Evolutionary conservation across 2,329 filamentous ascomycete species (phyloP), one percentile per base, ranked within the genome.

Genomic region (Colletotrichum costaricense): DNA sequence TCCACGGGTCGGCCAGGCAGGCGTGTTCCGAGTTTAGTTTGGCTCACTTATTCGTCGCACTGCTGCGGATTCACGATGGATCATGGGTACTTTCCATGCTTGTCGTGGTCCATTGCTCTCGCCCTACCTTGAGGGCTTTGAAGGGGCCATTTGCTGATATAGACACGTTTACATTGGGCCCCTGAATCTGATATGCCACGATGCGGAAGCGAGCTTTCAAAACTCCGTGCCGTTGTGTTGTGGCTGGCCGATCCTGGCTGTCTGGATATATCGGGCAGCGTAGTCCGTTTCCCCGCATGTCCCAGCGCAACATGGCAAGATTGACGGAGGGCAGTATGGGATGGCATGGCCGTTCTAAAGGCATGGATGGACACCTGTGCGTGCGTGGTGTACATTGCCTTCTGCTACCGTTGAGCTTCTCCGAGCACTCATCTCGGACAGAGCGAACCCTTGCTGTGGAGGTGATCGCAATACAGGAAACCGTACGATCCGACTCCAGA

Each of bases 181-280:
- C 33, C 26, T 46, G 42, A 22, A 56, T 12, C 22, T 42, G 2
- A 30, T 46, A 55, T 26, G 5, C 24, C 33, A 2, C 33, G 22
- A 64, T 56, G 30, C 46, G 49, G 33, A 56, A 56, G 49, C 35
- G 49, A 57, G 19, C 30, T 52, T 57, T 22, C 60, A 58, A 57
- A 65, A 19, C 26, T 22, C 28, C 52, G n/a, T 55, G 28, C 19
- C 24, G 16, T 59, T 38, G 9, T 24, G 3, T 38, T 58, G 16
- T 46, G 66, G 49, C 67, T 24, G 62, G 26, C 52, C 38, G 28
- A 69, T 38, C 67, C 67, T 38, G 60, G 60, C 54, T 42, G 33
- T 58, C 49, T 58, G 26, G 26, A 49, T 16, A 52, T 35, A 52
- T 54, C 35, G 54, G 62, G 24, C 67, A 24, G 35, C 62, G 52